Evolutionary conservation across 2,329 filamentous ascomycete species (phyloP), one percentile per base, ranked within the genome.

Genomic region (Penicillium frequentans): DNA sequence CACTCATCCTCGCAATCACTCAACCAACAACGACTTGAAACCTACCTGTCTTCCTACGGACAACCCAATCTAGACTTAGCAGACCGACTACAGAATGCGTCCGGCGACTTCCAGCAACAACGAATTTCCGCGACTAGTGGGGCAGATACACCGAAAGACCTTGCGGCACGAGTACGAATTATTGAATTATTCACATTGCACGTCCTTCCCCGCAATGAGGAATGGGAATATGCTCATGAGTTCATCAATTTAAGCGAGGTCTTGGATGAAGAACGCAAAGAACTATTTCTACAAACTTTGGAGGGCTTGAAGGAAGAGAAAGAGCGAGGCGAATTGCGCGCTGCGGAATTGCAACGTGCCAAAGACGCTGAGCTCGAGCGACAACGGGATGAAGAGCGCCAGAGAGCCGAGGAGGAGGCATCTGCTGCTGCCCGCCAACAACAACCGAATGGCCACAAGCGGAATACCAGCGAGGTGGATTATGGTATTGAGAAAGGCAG

Each of bases 151-250:
- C 91, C 91, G 0, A 86, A 90, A 60, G 91, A 96, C 70, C 84
- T 96, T 35, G 88, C 90, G 64, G 87, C 91, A 5, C 85, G 92
- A 46, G 87, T 97, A 62, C 96, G 96, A 78, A 90, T 99, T 43
- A 85, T 99, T 50, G 95, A 99, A 76, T 82, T 99, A 9, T 99
- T 97, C 74, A 96, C 92, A 1, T 83, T 99, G 5, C 95, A 99
- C 70, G 91, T 98, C 8, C 85, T 99, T n/a, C 87, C 93, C 5
- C 85, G 91, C 52, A 98, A 97, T 66, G 87, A 91, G 55, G 92
- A 98, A 76, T 99, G 95, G 95, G 91, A 96, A 57, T 97, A 97
- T 68, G 91, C 95, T 4, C 85, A 86, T 58, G 90, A 96, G 66
- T 98, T 98, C 73, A 96, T 98, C 69, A 86, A 83, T 68, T 86